These are phyloP conservation scores for Scenedesmus sp. DNA, from an alignment of 163 green algal genomes.

Conservation along the genomic window DNA sequence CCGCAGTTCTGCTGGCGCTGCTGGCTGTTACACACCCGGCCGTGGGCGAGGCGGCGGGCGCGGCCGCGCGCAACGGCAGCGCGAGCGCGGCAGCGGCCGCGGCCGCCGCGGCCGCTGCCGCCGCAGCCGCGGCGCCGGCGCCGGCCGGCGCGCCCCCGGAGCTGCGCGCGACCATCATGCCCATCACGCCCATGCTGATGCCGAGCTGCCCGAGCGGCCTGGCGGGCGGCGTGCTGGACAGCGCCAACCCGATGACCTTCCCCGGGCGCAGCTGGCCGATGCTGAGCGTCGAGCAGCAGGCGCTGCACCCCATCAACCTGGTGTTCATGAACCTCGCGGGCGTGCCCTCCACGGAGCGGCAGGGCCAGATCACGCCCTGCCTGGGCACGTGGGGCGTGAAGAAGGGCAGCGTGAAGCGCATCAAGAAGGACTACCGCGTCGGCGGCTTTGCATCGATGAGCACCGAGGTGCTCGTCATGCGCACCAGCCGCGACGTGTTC, in stretches of 20 bases:
- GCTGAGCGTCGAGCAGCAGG: conserved; percentile 34
- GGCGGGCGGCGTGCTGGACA: conserved; percentile 10
- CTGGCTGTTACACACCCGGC: no score
- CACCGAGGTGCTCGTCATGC: conserved; percentile 26
- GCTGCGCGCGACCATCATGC: conserved; percentile 13
- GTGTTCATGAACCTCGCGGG: conserved; percentile 34
- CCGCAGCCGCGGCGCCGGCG: no score
- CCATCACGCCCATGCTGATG: conserved; percentile 26
- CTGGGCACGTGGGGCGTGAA: conserved; percentile 23
- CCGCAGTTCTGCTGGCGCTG: no score
- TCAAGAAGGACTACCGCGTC: conserved; percentile 10
- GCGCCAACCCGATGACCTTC: conserved; percentile 3
- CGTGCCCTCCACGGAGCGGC: not conserved
- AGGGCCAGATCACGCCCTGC: not conserved
- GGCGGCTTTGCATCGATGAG: conserved; percentile 5
- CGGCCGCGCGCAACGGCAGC: no score
- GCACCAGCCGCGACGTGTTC: conserved; percentile 27
- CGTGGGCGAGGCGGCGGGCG: no score
- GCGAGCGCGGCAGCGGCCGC: no score
- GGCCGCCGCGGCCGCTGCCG: no score
- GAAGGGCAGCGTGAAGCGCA: not conserved
- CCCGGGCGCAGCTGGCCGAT: conserved; percentile 13
- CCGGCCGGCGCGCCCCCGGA: no score
- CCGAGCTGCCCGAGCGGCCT: conserved; percentile 6
- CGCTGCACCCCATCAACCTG: conserved; percentile 37